phyloP scores from a whole-genome alignment of 2,329 filamentous ascomycete species.

The Penicillium sp. region DNA sequence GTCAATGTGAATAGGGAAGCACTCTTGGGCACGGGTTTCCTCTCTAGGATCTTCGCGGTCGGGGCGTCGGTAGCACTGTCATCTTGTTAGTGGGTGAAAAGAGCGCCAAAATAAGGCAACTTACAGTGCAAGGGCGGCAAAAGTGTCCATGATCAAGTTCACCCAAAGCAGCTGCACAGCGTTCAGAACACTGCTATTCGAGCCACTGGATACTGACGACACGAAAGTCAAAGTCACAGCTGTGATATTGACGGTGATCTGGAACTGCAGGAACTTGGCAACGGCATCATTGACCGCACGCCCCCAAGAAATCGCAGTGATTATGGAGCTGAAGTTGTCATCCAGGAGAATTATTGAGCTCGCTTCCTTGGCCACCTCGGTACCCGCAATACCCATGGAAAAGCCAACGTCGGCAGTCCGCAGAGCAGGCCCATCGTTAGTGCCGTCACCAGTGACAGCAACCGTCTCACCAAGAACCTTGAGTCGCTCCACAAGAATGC shows the following conservation, averaged over 20 bases:
- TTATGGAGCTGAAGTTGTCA: conserved; percentile 64
- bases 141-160: conserved; percentile 96
- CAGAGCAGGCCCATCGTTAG: conserved; percentile 64
- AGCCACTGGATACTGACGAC: conserved; percentile 69
- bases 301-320: conserved; percentile 68
- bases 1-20: conserved; percentile 77
- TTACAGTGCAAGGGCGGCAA: conserved; percentile 76
- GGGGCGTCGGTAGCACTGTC: conserved; percentile 77
- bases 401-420: conserved; percentile 67
- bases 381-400: conserved; percentile 66
- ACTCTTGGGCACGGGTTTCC: conserved; percentile 74
- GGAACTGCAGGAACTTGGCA: conserved; percentile 64
- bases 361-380: conserved; percentile 66
- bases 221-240: conserved; percentile 86
- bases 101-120: conserved; percentile 1
- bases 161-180: conserved; percentile 95
- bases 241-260: conserved; percentile 83
- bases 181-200: conserved; percentile 73
- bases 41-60: conserved; percentile 72
- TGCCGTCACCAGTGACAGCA: conserved; percentile 64
- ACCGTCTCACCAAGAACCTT: conserved; percentile 64
- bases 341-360: conserved; percentile 68
- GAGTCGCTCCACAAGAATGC: conserved; percentile 60
- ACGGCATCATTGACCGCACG: conserved; percentile 67
- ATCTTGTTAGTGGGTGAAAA: conserved; percentile 4